Base-by-base conservation (phyloP, 257 asterid genomes). In the Coffea canephora region DNA sequence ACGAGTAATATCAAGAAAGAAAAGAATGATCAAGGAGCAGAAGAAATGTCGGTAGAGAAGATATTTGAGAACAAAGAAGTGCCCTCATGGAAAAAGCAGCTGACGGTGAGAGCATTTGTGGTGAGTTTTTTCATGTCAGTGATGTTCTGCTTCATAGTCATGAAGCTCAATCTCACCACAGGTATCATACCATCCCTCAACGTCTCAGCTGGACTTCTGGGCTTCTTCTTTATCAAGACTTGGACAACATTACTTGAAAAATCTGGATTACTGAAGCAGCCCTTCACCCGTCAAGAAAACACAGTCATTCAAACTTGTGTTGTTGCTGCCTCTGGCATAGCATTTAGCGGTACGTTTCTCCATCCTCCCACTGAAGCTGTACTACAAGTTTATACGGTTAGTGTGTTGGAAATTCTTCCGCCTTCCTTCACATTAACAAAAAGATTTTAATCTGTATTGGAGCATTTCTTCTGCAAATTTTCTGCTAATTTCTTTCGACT, bases 241-340 rank as follows among this genome's bases (percentile, higher is more conserved):
- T 92, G 96, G 96, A 92, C 94, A 1, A 82, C 76, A 57, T 15
- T 88, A 3, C 80, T 88, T 1, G 83, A 84, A 1, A 86, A 85
- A 82, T 86, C 87, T n/a, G 93, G 94, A 8, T 0, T 86, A 10
- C 25, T 87, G 71, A 86, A 36, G 49, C 95, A 87, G 76, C 97
- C 95, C 0, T 92, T 92, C 39, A 92, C 95, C 7, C 85, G 95
- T 1, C 95, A 92, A 76, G 95, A 92, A 62, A 91, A 91, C 76
- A 91, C 97, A 0, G 95, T 91, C 46, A 90, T 91, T 76, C 97
- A 91, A 80, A 91, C 97, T 0, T 92, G 96, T 55, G 91, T 91
- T n/a, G 91, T 90, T 45, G 97, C 97, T 59, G 65, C 97, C 27
- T 80, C 94, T 1, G 96, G 97, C 90, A 90, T 92, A 25, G 88